Evolutionary conservation across 1,284 basidiomycete genomes (phyloP), one percentile per base, ranked within the genome.

Genomic region (Neonothopanus nambi): DNA sequence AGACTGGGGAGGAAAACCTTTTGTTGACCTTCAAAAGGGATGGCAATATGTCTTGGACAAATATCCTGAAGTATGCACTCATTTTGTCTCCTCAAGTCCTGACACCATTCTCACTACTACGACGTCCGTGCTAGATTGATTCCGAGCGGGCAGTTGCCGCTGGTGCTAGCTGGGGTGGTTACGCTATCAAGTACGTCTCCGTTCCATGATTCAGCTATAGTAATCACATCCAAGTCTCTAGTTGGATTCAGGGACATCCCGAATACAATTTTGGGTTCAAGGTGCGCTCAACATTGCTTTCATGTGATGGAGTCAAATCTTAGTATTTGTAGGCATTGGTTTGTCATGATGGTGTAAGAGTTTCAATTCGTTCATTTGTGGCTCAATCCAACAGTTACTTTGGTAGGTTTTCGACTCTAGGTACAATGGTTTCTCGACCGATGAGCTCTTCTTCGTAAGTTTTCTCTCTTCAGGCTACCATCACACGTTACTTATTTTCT

Each of bases 231-330:
- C 48, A 21, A 55, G 54, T 30, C 48, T 53, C 6, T 52, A 96
- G 94, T 69, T 97, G 91, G 92, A 94, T 96, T 57, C 90, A 95
- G 70, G 91, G 93, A 0, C 92, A 96, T 69, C 93, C 94, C 13
- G 89, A 93, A 57, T 92, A 73, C 57, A 82, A 78, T 5, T 91
- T 92, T 65, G 81, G 81, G 21, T 96, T 97, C 79, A 95, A 95
- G 66, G 75, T 71, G 47, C 40, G 23, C 13, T 13, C 36, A 17
- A 37, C 17, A 26, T 36, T 30, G n/a, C 12, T 42, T 13, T 1
- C 15, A 26, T 17, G 17, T 28, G 38, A 24, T 21, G 30, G 30
- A 36, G 18, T 1, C 23, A 13, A 30, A 11, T 36, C n/a, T 44
- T n/a, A 21, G 1, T 36, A 20, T n/a, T 46, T 9, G 21, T 48